Base-by-base conservation (phyloP, 1,284 basidiomycete genomes). In the Cutaneotrichosporon cavernicola region DNA sequence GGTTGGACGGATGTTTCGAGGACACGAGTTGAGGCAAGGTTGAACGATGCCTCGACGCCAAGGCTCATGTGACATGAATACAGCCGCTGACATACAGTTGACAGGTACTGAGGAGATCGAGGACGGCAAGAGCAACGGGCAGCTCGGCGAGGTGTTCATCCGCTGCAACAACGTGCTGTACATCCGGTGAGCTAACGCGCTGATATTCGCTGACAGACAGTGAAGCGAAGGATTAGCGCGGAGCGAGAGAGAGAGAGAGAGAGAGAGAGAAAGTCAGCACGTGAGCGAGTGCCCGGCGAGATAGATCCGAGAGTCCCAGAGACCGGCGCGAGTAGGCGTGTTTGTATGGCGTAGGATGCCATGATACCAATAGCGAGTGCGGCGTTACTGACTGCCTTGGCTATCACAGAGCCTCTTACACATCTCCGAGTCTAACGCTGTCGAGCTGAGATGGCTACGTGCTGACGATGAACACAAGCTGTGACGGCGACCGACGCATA, bases 61-160 rank as follows among this genome's bases (percentile, higher is more conserved):
- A 46, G 59, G 40, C 40, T 43, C 40, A 16, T 18, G 10, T 6
- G 38, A 55, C 6, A 36, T 26, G 10, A 36, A 13, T 10, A 18
- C 18, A 14, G n/a, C 18, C 16, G 56, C 66, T 62, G 26, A 65
- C 56, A 43, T 7, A 52, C 73, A 97, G 93, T 86, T 99, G 60
- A 95, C 95, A 52, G 98, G 99, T 80, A 95, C 97, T 2, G 97
- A 99, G 81, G 97, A 99, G 82, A 96, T 91, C 74, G 93, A 97
- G 81, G 91, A 97, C 74, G 96, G 95, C 58, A 88, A 92, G 80
- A 95, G 93, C 16, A 97, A 93, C 72, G 97, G 97, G 56, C 90
- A 93, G 22, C 84, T 99, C 31, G 97, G 97, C 70, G 97, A 99
- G 83, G 95, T 99, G 60, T 97, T 99, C 82, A 97, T 99, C 77